A percentile compares a stretch with the other conserved stretches of the same genome.
phyloP scores from a whole-genome alignment of 192 early-diverging fungal species.

The Podila verticillata region DNA sequence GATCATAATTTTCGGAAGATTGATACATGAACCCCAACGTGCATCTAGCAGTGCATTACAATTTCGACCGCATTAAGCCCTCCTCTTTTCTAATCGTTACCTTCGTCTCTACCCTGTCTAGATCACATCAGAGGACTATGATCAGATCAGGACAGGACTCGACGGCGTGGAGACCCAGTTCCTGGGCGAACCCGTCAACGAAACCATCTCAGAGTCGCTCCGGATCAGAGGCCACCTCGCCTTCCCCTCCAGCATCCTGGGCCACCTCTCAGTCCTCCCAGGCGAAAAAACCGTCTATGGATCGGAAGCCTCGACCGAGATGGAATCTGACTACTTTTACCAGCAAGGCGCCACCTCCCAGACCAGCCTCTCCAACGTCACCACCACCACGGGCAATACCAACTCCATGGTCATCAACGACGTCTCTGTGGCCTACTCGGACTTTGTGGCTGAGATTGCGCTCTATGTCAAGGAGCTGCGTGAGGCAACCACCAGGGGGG shows the following conservation, averaged over 20 bases:
- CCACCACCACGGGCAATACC: not conserved
- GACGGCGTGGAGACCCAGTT: conserved; percentile 50
- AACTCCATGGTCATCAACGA: conserved; percentile 4
- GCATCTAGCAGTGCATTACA: not conserved
- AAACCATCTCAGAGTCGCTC: not conserved
- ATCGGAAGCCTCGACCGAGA: conserved; percentile 4
- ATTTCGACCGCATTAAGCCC: not conserved
- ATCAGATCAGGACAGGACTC: conserved; percentile 47
- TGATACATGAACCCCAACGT: not conserved
- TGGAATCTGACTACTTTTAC: conserved; percentile 19
- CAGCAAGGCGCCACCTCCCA: conserved; percentile 13
- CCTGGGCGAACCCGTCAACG: conserved; percentile 32
- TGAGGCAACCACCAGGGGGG: conserved; percentile 14
- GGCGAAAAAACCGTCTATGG: not conserved
- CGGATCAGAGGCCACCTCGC: conserved; percentile 32
- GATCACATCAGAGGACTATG: conserved; percentile 53
- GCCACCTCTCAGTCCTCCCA: conserved; percentile 2
- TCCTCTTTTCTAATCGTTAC: not conserved
- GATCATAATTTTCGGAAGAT: too few relatives aligned
- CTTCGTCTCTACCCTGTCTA: not conserved
- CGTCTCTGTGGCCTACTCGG: conserved; percentile 24
- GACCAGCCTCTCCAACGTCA: not conserved
- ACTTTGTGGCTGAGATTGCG: conserved; percentile 28
- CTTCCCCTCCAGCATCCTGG: conserved; percentile 34
- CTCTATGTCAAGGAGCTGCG: conserved; percentile 27